Conservation (phyloP, 768 basidiomycete species). For the Suillus tomentosus region DNA sequence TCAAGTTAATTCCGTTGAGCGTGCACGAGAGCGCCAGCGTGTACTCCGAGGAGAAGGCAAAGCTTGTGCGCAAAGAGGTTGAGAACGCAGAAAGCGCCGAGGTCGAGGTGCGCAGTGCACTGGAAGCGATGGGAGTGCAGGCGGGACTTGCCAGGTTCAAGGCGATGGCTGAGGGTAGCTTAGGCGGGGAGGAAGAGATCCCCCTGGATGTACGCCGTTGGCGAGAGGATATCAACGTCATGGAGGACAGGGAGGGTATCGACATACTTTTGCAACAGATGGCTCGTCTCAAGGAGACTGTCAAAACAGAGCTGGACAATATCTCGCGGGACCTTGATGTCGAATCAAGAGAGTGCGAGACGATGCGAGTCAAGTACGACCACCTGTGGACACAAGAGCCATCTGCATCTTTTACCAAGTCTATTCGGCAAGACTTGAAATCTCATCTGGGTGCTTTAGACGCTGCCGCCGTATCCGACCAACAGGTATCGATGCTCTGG, state of each 20-base stretch:
- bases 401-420: conserved; percentile 69
- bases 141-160: conserved; percentile 67
- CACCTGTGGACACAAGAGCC: conserved; percentile 88
- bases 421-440: conserved; percentile 77
- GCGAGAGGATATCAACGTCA: conserved; percentile 69
- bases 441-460: conserved; percentile 69
- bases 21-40: conserved; percentile 96
- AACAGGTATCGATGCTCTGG: conserved; percentile 76
- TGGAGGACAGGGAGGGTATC: conserved; percentile 72
- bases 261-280: conserved; percentile 63
- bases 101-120: conserved; percentile 71
- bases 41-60: conserved; percentile 99
- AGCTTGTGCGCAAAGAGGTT: conserved; percentile 84
- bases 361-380: conserved; percentile 83
- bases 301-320: conserved; percentile 61
- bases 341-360: conserved; percentile 88
- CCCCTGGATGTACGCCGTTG: conserved; percentile 71
- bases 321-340: conserved; percentile 70
- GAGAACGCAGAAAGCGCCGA: conserved; percentile 87
- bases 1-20: conserved; percentile 83
- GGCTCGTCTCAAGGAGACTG: conserved; percentile 55
- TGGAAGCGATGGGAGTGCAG: conserved; percentile 83
- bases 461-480: conserved; percentile 77
- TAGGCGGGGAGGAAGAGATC: conserved; percentile 65
- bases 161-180: conserved; percentile 67